These are phyloP conservation scores for Cryptococcus amylolentus DNA, from an alignment of 1,284 basidiomycete species.

Conservation along the genomic window DNA sequence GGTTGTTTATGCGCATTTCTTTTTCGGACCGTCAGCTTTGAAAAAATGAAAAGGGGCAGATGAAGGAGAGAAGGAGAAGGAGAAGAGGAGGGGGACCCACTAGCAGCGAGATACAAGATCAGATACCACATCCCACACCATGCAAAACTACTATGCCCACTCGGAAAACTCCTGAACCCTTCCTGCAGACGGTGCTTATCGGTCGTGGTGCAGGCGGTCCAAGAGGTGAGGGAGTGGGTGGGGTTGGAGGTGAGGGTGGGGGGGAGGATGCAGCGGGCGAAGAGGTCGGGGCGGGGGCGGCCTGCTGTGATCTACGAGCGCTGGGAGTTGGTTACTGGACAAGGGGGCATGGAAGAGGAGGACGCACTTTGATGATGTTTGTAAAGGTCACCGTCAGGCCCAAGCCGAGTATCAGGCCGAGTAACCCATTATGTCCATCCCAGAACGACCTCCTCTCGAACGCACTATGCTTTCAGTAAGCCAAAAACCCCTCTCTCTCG, in stretches of 20 bases:
- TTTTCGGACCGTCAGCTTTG: slow-evolving; percentile 53
- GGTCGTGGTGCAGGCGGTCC: slow-evolving; percentile 71
- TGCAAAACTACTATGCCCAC: slow-evolving; percentile 74
- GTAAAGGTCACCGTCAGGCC: slow-evolving; percentile 61
- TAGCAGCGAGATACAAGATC: slow-evolving; percentile 53
- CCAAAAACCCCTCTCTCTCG: not conserved
- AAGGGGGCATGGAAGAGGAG: not conserved
- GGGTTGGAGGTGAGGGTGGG: slow-evolving; percentile 61
- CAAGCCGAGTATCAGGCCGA: slow-evolving; percentile 55
- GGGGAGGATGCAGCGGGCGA: slow-evolving; percentile 78
- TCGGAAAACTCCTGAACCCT: slow-evolving; percentile 89
- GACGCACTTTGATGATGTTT: slow-evolving; percentile 65
- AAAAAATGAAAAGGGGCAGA: not conserved
- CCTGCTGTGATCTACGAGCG: slow-evolving; percentile 60
- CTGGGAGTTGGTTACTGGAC: not conserved
- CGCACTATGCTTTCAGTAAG: slow-evolving; percentile 30
- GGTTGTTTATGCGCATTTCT: slow-evolving; percentile 85
- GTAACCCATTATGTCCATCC: slow-evolving; percentile 77
- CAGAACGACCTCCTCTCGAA: slow-evolving; percentile 72
- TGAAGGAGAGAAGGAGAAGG: not conserved
- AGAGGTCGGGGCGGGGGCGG: slow-evolving; percentile 78
- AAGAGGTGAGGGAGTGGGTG: slow-evolving; percentile 67
- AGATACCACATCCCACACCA: slow-evolving; percentile 49
- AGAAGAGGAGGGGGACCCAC: slow-evolving; percentile 20
- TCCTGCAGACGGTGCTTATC: slow-evolving; percentile 62